A percentile compares a stretch with the other conserved stretches of the same genome.
phyloP scores from a whole-genome alignment of 192 early-diverging fungal species.

The Backusella australiensis region DNA sequence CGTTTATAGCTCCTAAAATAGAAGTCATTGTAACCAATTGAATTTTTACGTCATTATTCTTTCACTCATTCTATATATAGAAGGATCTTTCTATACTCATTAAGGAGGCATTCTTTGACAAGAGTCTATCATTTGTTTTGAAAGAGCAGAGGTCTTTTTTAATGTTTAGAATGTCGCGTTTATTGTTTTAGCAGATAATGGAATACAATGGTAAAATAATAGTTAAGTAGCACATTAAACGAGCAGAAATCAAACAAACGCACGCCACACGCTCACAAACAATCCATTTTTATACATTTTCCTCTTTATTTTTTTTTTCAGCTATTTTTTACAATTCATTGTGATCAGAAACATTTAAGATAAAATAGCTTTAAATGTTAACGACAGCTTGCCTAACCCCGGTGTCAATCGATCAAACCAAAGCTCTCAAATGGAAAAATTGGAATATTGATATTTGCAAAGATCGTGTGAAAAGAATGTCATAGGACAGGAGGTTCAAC shows the following conservation, averaged over 20 bases:
- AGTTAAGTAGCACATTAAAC: neutral
- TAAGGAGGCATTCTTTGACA: neutral
- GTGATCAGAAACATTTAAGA: neutral
- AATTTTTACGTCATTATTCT: neutral
- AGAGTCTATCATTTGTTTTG: neutral
- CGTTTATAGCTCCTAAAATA: slow-evolving; percentile 1
- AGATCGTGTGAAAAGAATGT: neutral
- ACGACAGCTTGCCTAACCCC: neutral
- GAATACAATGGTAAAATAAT: neutral
- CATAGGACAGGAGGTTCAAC: neutral
- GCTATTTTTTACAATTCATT: neutral
- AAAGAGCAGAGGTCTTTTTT: neutral
- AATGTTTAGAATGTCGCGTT: neutral
- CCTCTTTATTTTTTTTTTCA: neutral
- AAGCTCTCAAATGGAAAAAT: neutral
- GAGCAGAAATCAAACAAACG: neutral
- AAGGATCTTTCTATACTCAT: neutral
- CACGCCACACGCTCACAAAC: neutral
- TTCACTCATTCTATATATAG: neutral
- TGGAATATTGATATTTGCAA: neutral
- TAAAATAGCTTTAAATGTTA: neutral
- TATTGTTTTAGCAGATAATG: neutral
- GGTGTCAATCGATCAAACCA: neutral
- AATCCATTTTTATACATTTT: neutral
- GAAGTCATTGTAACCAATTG: neutral